phyloP scores from a whole-genome alignment of 1,284 basidiomycete species.

The Sporisorium iseilematis-ciliati region DNA sequence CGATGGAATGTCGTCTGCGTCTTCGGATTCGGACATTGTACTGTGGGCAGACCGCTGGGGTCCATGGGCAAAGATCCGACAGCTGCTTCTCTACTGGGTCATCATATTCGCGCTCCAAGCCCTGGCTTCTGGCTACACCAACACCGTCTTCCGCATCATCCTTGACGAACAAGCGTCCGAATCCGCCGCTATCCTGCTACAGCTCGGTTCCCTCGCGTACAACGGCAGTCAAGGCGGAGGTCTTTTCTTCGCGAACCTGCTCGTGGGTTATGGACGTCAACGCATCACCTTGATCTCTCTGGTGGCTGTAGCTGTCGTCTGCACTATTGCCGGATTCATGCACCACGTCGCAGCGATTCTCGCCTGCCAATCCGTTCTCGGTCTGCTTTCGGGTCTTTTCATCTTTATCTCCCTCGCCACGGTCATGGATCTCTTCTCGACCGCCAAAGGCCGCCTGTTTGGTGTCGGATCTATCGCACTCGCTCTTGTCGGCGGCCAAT shows the following conservation, averaged over 20 bases:
- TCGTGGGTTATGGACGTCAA: constrained; percentile 42
- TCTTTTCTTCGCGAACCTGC: constrained; percentile 38
- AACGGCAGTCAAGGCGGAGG: constrained; percentile 51
- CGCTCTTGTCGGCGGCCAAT: constrained; percentile 26
- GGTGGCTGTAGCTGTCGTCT: constrained; percentile 26
- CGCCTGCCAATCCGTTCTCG: constrained; percentile 24
- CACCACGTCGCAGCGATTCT: constrained; percentile 18
- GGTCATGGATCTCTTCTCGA: constrained; percentile 48
- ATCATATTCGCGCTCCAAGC: constrained; percentile 47
- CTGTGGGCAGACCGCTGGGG: constrained; percentile 51
- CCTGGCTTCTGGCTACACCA: constrained; percentile 50
- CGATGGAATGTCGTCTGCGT: constrained; percentile 19
- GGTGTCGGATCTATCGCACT: constrained; percentile 28
- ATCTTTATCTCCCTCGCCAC: constrained; percentile 33
- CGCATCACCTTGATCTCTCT: constrained; percentile 32
- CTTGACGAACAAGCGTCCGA: constrained; percentile 11
- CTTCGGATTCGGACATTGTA: constrained; percentile 28
- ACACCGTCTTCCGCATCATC: constrained; percentile 27
- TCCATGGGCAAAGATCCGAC: constrained; percentile 29
- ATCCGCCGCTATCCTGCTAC: constrained; percentile 4
- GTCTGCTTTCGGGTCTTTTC: constrained; percentile 33
- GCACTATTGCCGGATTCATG: constrained; percentile 48
- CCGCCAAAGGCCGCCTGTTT: constrained; percentile 29
- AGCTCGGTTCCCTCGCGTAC: constrained; percentile 37
- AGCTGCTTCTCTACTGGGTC: constrained; percentile 36